A percentile compares a stretch with the other conserved stretches of the same genome.
These are phyloP conservation scores for Schwanniomyces occidentalis DNA, from an alignment of 805 yeast genomes.

Conservation along the genomic window DNA sequence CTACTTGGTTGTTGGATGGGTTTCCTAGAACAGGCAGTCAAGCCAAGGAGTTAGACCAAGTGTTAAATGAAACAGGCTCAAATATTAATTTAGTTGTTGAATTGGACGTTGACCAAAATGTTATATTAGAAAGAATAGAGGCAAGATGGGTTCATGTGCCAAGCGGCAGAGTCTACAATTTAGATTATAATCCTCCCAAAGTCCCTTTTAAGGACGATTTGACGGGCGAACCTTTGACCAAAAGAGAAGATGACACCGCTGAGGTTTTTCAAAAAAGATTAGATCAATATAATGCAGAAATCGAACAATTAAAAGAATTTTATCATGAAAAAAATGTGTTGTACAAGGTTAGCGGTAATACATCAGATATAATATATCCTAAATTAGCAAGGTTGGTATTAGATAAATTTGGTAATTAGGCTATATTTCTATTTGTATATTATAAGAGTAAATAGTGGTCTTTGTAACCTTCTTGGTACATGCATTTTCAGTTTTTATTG, in stretches of 20 bases:
- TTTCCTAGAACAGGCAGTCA: slow-evolving; percentile 83
- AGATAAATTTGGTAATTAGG: slow-evolving; percentile 9
- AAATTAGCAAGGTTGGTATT: slow-evolving; percentile 41
- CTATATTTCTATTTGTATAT: too few species aligned
- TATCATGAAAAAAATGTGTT: slow-evolving; percentile 50
- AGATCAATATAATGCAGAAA: slow-evolving; percentile 55
- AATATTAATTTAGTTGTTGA: slow-evolving; percentile 78
- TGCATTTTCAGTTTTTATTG: too few species aligned
- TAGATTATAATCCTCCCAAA: slow-evolving; percentile 88
- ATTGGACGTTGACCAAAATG: slow-evolving; percentile 81
- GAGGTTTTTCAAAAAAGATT: slow-evolving; percentile 70
- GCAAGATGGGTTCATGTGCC: slow-evolving; percentile 82
- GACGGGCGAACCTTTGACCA: slow-evolving; percentile 82
- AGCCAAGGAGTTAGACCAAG: slow-evolving; percentile 57
- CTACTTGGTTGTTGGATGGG: slow-evolving; percentile 84
- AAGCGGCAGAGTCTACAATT: slow-evolving; percentile 84
- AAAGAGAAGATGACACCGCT: slow-evolving; percentile 81
- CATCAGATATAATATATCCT: slow-evolving; percentile 84
- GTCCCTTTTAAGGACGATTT: slow-evolving; percentile 78
- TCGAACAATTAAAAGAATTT: slow-evolving; percentile 65
- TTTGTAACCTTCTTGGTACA: too few species aligned
- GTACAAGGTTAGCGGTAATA: slow-evolving; percentile 64
- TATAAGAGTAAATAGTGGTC: too few species aligned
- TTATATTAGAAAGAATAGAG: slow-evolving; percentile 77
- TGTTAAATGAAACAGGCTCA: slow-evolving; percentile 38